Base-by-base conservation (phyloP, 768 basidiomycete species). In the Gymnopilus junonius region DNA sequence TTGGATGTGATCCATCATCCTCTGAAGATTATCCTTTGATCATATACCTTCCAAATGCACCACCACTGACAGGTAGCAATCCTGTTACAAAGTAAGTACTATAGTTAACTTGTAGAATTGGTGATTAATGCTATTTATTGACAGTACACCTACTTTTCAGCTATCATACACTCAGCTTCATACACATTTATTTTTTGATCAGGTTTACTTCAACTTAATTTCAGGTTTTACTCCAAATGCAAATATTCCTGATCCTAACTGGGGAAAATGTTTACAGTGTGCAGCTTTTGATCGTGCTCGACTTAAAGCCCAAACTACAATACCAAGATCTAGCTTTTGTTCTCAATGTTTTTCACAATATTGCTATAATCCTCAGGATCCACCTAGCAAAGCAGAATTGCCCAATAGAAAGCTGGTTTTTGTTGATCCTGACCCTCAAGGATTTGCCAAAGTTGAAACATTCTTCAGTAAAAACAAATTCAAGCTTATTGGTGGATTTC, bases 31-130 rank as follows among this genome's bases (percentile, higher is more conserved):
- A 82, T 64, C 92, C 92, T 0, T 66, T 94, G 20, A 74, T 94
- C 40, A 83, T 94, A 43, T 93, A 91, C 69, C 78, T 94, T 7
- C 93, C 93, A 6, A 92, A 90, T 71, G 82, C 90, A 31, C 90
- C 92, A n/a, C 89, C 89, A 3, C 66, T 87, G 20, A 81, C 80
- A 58, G 89, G 88, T 23, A 81, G 79, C 61, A 71, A 82, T 59
- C 89, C 91, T 12, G 83, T 87, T 20, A 80, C 86, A n/a, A 87
- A 92, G 90, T 90, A 73, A 64, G 76, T 62, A 17, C 29, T 4
- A 31, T n/a, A 15, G 57, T 11, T 21, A 15, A 45, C 34, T 57
- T 15, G 15, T 48, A 14, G 56, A 12, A 45, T 35, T 7, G 37
- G 59, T 8, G 43, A 48, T n/a, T 63, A 45, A 69, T 67, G 50